Evolutionary conservation across 106 monocot species (phyloP).

Genomic region (Dactylorhiza incarnata): DNA sequence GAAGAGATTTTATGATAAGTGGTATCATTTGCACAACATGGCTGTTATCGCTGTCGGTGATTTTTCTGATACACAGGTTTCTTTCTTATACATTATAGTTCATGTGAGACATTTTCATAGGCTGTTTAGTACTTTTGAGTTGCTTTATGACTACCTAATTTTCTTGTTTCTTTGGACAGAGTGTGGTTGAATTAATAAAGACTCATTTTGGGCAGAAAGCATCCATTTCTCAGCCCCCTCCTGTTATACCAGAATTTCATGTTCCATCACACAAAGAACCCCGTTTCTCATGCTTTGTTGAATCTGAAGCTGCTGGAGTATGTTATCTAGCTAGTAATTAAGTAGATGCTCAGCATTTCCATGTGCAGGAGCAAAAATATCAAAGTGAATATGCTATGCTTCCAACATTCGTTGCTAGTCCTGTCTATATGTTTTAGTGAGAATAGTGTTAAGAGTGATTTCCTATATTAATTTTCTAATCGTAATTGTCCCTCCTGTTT

Average conservation of each 20-base stretch:
- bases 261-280: conserved; percentile 93
- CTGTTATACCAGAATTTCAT: conserved; percentile 52
- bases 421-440: conserved; percentile 1
- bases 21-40: conserved; percentile 95
- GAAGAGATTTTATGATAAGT: conserved; percentile 79
- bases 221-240: conserved; percentile 31
- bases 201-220: conserved; percentile 77
- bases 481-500: conserved; percentile 6
- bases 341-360: neutral
- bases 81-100: conserved; percentile 6
- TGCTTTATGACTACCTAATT: neutral
- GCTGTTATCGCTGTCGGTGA: conserved; percentile 95
- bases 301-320: conserved; percentile 99
- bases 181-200: conserved; percentile 93
- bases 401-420: neutral
- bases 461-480: neutral
- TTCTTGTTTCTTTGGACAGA: conserved; percentile 30
- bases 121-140: neutral
- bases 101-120: conserved; percentile 2
- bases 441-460: neutral
- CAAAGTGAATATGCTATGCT: neutral
- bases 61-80: conserved; percentile 77
- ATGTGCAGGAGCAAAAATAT: neutral
- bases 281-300: conserved; percentile 95
- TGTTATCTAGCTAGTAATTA: conserved; percentile 12